Conservation (phyloP, 176 grass and related monocot species). For the Phoenix roebelenii region DNA sequence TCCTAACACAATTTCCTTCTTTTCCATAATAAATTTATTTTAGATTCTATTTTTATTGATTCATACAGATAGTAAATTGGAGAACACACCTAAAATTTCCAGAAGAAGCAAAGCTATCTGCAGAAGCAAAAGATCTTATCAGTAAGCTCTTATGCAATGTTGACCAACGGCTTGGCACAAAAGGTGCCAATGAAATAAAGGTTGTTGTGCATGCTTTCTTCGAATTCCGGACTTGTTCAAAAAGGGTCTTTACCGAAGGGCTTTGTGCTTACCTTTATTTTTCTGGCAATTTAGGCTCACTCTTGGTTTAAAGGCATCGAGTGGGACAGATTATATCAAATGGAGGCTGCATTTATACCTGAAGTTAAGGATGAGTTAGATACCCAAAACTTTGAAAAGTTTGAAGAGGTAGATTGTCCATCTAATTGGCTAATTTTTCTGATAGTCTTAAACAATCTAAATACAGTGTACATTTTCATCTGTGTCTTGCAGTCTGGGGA, state of each 20-base stretch:
- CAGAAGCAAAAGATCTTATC: conserved; percentile 54
- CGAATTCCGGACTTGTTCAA: neutral
- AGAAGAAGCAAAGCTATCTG: conserved; percentile 28
- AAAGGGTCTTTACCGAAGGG: too few species aligned
- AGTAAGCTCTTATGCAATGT: conserved; percentile 88
- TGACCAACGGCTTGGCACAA: conserved; percentile 80
- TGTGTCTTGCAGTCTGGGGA: conserved; percentile 34
- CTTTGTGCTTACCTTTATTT: too few species aligned
- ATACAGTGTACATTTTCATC: neutral
- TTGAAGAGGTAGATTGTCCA: conserved; percentile 60
- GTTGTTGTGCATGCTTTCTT: conserved; percentile 26
- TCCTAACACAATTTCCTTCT: neutral
- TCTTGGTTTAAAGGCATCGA: conserved; percentile 68
- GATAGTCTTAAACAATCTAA: neutral
- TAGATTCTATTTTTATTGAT: neutral
- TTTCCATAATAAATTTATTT: neutral
- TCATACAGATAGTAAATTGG: conserved; percentile 46
- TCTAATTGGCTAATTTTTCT: conserved; percentile 10
- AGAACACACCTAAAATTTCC: conserved; percentile 44
- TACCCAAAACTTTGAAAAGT: conserved; percentile 98
- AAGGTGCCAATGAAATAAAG: conserved; percentile 84
- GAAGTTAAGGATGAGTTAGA: conserved; percentile 93
- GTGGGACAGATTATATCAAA: conserved; percentile 77
- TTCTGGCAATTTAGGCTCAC: conserved; percentile 54
- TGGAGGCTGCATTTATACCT: conserved; percentile 83